Base-by-base conservation (phyloP, 805 yeast species). In the Tetrapisispora namnaoensis region DNA sequence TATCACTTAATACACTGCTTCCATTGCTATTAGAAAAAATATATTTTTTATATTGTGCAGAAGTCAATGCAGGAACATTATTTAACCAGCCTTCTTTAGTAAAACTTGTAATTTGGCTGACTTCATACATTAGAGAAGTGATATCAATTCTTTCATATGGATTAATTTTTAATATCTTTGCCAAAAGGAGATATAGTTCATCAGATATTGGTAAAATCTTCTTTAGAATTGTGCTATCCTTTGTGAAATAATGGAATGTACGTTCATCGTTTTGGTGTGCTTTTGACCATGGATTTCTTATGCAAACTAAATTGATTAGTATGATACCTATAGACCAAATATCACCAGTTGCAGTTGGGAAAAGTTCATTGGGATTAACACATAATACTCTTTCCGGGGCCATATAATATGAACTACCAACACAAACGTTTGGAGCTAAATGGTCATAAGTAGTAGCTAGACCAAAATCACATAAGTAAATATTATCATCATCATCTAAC, bases 331-430 rank as follows among this genome's bases (percentile, higher is more conserved):
- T 68, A 1, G 95, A 83, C 97, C 95, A 89, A 24, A 87, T 75
- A 59, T 88, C 96, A 44, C 95, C 93, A 9, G 85, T 77, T 27
- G 77, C 66, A 0, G 95, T 82, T 13, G 91, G 88, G 60, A 70
- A 53, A 2, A 43, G 24, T 24, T 45, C 42, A 36, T 40, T 40
- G 30, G 44, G 48, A 34, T 49, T 43, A 22, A 39, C 45, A 48
- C 58, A 61, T 22, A 55, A 48, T 28, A 80, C 64, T 61, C 91
- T 70, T 65, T 89, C 96, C 4, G 96, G 96, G 0, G 96, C 85
- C 95, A 90, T 89, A 68, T 89, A 89, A 67, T 86, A 90, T 21
- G 87, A 78, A 9, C 91, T 83, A 0, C 96, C 97, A 49, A 95
- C 78, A 54, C 95, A 87, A 17, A 82, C 80, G 57, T 85, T 84